Evolutionary conservation across 2,329 filamentous ascomycete genomes (phyloP), one percentile per base, ranked within the genome.

Genomic region (Clathrospora elynae): DNA sequence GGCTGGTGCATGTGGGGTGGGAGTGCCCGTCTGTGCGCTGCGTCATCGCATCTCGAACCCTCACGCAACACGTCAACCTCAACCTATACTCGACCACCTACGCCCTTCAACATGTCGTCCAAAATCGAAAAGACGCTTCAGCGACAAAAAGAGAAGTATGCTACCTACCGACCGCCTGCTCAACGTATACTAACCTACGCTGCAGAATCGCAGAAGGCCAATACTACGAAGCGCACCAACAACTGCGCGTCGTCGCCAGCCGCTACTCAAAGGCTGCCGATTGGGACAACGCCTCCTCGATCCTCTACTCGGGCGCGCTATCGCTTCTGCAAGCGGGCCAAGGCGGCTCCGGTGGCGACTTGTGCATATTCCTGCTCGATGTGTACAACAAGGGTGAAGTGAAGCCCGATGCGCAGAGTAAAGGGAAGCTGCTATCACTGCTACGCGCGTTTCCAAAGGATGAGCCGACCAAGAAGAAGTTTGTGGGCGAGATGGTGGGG

Each of bases 171-270:
- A 6, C 10, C 9, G 12, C 16, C 13, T n/a, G 4, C 18, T 23
- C 2, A n/a, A 2, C 5, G 3, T 22, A n/a, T 20, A 29, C 58
- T 60, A 45, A 59, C 62, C 49, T 38, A 32, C 24, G 40, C 28
- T 25, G 23, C 61, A 88, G 90, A 72, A 96, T 96, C 72, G 79
- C 83, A 57, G 90, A 95, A 72, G 92, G 91, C 64, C 86, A 93
- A 69, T 96, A 84, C 79, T 99, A 99, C 77, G 93, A 99, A 80
- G 93, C 93, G 45, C 92, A 97, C 75, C 93, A 99, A 73, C 93
- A 99, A 77, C 89, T 96, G 56, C 90, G 93, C 51, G 91, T 96
- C 40, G 92, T 96, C 58, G 91, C 91, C 49, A 87, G 90, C 25
- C 90, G 95, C 44, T 95, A 99, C 75, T 84, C 92, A 70, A 97